phyloP scores from a whole-genome alignment of 1,284 basidiomycete species.

The Schizophyllum amplum region DNA sequence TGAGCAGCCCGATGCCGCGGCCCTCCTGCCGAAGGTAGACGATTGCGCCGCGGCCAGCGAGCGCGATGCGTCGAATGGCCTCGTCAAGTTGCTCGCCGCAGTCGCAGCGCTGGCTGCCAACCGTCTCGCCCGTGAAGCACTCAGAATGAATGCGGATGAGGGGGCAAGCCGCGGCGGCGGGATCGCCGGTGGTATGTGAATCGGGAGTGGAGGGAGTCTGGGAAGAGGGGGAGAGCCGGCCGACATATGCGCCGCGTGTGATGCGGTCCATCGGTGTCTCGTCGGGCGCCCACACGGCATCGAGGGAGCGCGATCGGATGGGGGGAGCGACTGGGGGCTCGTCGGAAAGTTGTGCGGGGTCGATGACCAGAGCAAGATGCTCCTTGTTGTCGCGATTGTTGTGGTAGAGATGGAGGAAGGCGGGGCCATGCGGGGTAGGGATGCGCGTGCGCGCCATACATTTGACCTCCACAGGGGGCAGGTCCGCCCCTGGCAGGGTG shows the following conservation, averaged over 20 bases:
- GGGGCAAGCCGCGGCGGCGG: constrained; percentile 40
- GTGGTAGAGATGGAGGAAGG: constrained; percentile 92
- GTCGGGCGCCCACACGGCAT: constrained; percentile 76
- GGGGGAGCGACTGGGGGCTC: constrained; percentile 32
- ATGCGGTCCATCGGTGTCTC: constrained; percentile 96
- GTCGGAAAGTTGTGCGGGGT: constrained; percentile 70
- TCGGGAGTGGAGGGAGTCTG: constrained; percentile 32
- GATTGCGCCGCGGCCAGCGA: constrained; percentile 87
- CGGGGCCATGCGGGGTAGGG: constrained; percentile 91
- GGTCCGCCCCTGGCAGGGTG: neutral
- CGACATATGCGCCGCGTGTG: constrained; percentile 89
- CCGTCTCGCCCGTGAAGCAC: constrained; percentile 97
- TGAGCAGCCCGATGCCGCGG: constrained; percentile 93
- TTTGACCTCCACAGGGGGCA: constrained; percentile 36
- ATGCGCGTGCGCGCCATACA: constrained; percentile 97
- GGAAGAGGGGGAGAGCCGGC: constrained; percentile 59
- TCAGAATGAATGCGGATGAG: constrained; percentile 67
- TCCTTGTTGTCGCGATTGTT: constrained; percentile 90
- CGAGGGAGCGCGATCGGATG: constrained; percentile 80
- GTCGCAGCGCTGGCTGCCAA: constrained; percentile 98
- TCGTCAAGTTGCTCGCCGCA: constrained; percentile 99
- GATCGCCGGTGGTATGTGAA: constrained; percentile 13
- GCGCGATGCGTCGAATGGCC: constrained; percentile 86
- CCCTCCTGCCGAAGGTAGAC: constrained; percentile 98
- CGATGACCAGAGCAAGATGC: constrained; percentile 95